Evolutionary conservation across 768 basidiomycete species (phyloP), one percentile per base, ranked within the genome.

Genomic region (Russula sp.): DNA sequence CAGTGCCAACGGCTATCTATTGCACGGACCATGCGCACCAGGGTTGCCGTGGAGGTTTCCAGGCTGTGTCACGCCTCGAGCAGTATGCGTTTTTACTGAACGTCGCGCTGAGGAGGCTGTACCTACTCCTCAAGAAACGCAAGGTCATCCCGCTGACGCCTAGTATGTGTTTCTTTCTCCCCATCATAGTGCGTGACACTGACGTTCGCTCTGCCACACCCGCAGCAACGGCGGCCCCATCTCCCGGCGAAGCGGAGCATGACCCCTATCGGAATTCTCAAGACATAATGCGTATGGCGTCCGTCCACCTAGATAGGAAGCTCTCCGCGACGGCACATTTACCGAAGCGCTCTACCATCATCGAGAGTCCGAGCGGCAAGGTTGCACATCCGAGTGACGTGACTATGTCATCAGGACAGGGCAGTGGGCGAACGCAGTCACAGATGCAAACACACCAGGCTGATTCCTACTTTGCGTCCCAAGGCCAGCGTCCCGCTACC

Each of bases 31-130:
- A 96, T 72, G 85, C 81, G 8, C 85, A 87, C 71, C 69, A 75
- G 32, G 82, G 81, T 16, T 91, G 88, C 70, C 78, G 83, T 60
- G 71, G 75, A 27, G 94, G 95, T 11, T 98, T 98, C 75, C 89
- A 91, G 71, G 81, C 91, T 18, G 97, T 97, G 16, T 93, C 95
- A 64, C 81, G 96, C 61, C 76, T 99, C 66, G 97, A 99, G 77
- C 97, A 99, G 72, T 99, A 97, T 73, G 92, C 97, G 2, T 99
- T 95, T 79, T 76, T 99, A 61, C 78, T 99, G 57, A 98, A 98
- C 71, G 97, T 98, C 27, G 97, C 96, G 20, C 79, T 99, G 59
- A 81, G 95, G 68, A 83, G 96, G 70, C 78, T 99, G 57, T 98
- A 94, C 75, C 82, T 91, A 35, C 81, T 91, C 42, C 76, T 92